These are phyloP conservation scores for Monascus purpureus DNA, from an alignment of 495 filamentous ascomycete genomes.

Conservation along the genomic window DNA sequence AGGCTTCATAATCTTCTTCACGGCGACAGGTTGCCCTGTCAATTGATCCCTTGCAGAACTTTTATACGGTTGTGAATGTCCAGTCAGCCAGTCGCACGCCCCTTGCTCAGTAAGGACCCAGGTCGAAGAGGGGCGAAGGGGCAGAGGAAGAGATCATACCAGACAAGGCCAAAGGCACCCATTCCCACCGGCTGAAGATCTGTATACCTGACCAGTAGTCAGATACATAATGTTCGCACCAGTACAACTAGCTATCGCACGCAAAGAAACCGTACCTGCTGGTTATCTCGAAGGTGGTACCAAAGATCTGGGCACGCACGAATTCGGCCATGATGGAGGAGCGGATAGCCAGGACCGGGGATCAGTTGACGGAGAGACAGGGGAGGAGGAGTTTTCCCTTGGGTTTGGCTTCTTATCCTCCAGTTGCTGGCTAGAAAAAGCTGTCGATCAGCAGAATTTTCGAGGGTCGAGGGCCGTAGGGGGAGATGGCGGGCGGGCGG, in stretches of 20 bases:
- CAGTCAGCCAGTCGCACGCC: background rate
- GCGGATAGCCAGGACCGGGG: conserved; percentile 4
- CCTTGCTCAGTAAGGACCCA: no score
- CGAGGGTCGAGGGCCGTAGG: no score
- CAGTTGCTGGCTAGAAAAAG: no score
- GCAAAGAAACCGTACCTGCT: conserved; percentile 55
- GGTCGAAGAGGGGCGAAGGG: conserved; percentile 6
- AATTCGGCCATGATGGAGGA: conserved; percentile 81
- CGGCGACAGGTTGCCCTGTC: conserved; percentile 84
- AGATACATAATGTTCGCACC: conserved; percentile 2
- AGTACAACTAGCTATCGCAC: background rate
- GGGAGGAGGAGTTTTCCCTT: background rate
- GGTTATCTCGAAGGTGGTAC: conserved; percentile 98
- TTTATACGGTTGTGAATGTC: no score
- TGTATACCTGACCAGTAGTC: conserved; percentile 56
- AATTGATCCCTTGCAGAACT: conserved; percentile 97
- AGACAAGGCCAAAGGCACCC: conserved; percentile 96
- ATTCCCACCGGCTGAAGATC: conserved; percentile 97
- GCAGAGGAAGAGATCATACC: conserved; percentile 47
- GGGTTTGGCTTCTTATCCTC: no score
- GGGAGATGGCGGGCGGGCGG: no score
- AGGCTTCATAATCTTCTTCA: conserved; percentile 99
- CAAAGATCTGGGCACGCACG: conserved; percentile 97
- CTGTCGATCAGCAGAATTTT: no score
- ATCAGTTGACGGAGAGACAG: conserved; percentile 5